Evolutionary conservation across 2,329 filamentous ascomycete species (phyloP), one percentile per base, ranked within the genome.

Genomic region (Septoria linicola): DNA sequence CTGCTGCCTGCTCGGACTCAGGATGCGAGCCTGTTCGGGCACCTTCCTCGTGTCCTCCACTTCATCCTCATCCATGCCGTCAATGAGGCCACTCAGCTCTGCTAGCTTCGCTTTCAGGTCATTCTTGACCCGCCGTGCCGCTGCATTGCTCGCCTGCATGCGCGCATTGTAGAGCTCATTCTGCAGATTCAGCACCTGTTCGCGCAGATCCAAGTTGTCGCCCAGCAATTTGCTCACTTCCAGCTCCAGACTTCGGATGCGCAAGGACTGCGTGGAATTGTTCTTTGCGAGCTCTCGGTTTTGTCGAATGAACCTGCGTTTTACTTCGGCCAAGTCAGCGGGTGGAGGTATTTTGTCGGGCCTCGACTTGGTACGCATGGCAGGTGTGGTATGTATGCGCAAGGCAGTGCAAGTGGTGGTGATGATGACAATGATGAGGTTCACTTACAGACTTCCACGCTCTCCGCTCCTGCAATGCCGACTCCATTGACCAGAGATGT

Each of bases 261-360:
- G 84, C 25, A 89, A 76, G 25, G 86, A 87, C 68, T 91, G 87
- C 43, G 80, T 79, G 19, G 88, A 89, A 72, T 95, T 93, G 63
- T 80, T 82, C 71, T 76, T 78, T 52, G 88, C 88, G 58, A 93
- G 85, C 64, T 93, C 88, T 70, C 87, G 81, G 68, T 95, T 95
- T 68, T 93, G 89, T 48, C 88, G 81, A 63, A 91, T 76, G 66
- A 91, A 89, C 67, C 86, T 84, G 64, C 85, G 81, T 68, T 88
- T 87, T 53, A 92, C 87, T 91, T 59, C 65, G 14, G 64, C 63
- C 27, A 66, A 56, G 55, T 61, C 57, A 61, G 64, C 53, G 32
- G 66, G 53, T 17, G 65, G 54, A 31, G 47, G 53, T 34, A 60
- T 37, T 39, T 52, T 35, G 16, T 54, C 35, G 5, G 51, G 49